phyloP scores from a whole-genome alignment of 164 flowering plant species.

The Magnolia officinalis region DNA sequence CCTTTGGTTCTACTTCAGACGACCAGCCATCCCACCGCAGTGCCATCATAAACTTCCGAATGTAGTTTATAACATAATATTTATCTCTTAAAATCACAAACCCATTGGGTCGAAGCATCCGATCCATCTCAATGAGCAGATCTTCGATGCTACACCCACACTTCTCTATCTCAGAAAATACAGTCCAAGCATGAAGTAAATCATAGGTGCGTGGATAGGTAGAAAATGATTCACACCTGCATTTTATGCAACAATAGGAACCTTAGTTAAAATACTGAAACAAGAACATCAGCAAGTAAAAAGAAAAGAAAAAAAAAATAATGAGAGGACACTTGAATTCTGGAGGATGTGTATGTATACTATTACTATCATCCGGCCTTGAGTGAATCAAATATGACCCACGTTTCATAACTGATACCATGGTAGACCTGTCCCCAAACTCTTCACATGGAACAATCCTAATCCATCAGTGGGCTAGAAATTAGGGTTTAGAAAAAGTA shows the following conservation, averaged over 20 bases:
- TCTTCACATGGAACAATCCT: background rate
- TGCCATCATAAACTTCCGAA: slow-evolving; percentile 53
- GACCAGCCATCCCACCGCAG: slow-evolving; percentile 75
- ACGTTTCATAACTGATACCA: background rate
- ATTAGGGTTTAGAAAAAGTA: background rate
- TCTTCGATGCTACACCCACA: slow-evolving; percentile 71
- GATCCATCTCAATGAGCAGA: slow-evolving; percentile 85
- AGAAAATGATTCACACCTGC: slow-evolving; percentile 86
- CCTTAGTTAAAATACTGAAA: background rate
- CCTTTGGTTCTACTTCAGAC: slow-evolving; percentile 62
- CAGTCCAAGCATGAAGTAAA: slow-evolving; percentile 81
- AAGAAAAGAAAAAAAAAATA: background rate
- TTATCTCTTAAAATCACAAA: slow-evolving; percentile 83
- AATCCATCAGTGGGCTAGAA: background rate
- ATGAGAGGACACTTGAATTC: background rate
- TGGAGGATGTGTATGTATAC: background rate
- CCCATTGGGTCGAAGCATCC: slow-evolving; percentile 78
- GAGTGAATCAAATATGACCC: background rate
- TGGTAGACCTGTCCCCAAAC: background rate
- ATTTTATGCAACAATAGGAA: background rate
- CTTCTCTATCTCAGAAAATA: slow-evolving; percentile 60
- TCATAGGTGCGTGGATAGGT: slow-evolving; percentile 94
- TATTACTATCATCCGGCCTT: no score
- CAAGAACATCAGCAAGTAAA: background rate
- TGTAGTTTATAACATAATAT: slow-evolving; percentile 41